These are phyloP conservation scores for Diaporthe humulicola DNA, from an alignment of 2,329 filamentous ascomycete species.

Conservation along the genomic window DNA sequence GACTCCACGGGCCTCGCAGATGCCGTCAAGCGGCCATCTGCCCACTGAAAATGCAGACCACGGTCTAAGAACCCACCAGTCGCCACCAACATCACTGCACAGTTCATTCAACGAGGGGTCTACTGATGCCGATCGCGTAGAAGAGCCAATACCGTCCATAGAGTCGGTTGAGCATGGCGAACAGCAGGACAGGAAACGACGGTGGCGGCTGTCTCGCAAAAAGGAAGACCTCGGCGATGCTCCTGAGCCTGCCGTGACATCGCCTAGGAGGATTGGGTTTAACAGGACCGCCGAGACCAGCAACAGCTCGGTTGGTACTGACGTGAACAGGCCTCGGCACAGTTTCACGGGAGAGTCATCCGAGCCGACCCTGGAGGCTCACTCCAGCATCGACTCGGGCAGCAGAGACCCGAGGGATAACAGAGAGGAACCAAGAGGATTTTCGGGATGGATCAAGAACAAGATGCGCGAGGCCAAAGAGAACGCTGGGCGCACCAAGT, in stretches of 20 bases:
- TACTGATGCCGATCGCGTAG: slow-evolving; percentile 80
- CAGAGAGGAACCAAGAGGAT: slow-evolving; percentile 63
- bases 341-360: slow-evolving; percentile 66
- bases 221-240: slow-evolving; percentile 68
- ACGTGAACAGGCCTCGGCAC: slow-evolving; percentile 61
- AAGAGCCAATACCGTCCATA: slow-evolving; percentile 61
- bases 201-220: slow-evolving; percentile 79
- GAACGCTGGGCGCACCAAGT: slow-evolving; percentile 68
- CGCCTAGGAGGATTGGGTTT: slow-evolving; percentile 64
- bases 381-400: slow-evolving; percentile 52
- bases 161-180: slow-evolving; percentile 52
- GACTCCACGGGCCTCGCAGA: slow-evolving; percentile 62
- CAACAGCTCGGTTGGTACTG: slow-evolving; percentile 77
- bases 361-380: slow-evolving; percentile 59
- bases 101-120: slow-evolving; percentile 86
- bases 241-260: slow-evolving; percentile 55
- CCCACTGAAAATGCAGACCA: slow-evolving; percentile 60
- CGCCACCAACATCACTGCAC: slow-evolving; percentile 82
- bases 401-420: slow-evolving; percentile 51
- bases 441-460: slow-evolving; percentile 70
- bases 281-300: slow-evolving; percentile 76
- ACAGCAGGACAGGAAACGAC: slow-evolving; percentile 74
- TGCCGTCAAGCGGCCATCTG: slow-evolving; percentile 55
- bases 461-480: slow-evolving; percentile 73
- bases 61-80: slow-evolving; percentile 75